Evolutionary conservation across 2,329 filamentous ascomycete genomes (phyloP).

Genomic region (Corniculantispora saksenae): DNA sequence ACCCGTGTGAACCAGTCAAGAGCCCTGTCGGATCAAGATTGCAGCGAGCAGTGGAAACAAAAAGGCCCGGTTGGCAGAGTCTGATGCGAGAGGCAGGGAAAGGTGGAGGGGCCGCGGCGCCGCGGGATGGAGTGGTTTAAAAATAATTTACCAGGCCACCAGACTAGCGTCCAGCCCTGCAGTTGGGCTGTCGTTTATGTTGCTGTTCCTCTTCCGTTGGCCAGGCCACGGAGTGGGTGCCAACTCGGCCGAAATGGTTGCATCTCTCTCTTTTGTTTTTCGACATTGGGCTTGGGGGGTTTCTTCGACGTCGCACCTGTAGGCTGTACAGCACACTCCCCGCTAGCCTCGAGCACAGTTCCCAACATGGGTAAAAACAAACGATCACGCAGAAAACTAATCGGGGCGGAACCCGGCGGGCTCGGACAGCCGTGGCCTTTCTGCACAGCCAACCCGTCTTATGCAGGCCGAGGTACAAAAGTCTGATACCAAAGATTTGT

Average conservation of each 20-base stretch:
- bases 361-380: neutral
- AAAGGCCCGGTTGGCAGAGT: neutral
- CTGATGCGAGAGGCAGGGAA: too few species aligned
- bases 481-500: too few species aligned
- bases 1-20: neutral
- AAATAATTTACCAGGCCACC: neutral
- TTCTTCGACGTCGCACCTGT: neutral
- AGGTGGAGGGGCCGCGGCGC: neutral
- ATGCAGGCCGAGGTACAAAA: neutral
- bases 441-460: neutral
- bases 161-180: neutral
- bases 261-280: too few species aligned
- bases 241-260: neutral
- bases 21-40: slow-evolving; percentile 7
- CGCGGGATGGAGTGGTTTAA: neutral
- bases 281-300: too few species aligned
- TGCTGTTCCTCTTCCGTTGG: neutral
- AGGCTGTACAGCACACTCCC: neutral
- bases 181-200: neutral
- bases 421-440: too few species aligned
- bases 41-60: neutral
- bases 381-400: neutral
- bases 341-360: too few species aligned
- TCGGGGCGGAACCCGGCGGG: neutral
- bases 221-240: neutral